phyloP scores from a whole-genome alignment of 495 filamentous ascomycete species.

The Talaromyces stipitatus region DNA sequence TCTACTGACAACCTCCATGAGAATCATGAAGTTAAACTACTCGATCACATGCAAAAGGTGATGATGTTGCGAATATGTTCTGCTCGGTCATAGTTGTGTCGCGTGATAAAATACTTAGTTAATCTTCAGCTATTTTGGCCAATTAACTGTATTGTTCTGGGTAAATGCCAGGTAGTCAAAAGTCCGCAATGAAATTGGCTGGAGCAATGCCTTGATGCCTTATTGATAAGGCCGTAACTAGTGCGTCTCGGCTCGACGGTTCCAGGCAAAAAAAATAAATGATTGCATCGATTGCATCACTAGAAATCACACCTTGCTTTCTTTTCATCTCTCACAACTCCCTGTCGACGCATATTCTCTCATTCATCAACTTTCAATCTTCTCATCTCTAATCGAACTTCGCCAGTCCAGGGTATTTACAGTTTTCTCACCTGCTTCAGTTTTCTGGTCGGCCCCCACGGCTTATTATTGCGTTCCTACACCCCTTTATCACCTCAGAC shows the following conservation, averaged over 20 bases:
- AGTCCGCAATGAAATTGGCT: neutral
- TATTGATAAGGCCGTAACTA: neutral
- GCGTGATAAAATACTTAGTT: neutral
- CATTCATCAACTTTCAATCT: neutral
- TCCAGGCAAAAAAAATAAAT: neutral
- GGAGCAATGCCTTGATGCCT: neutral
- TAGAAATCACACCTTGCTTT: neutral
- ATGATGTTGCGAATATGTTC: neutral
- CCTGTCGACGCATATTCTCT: neutral
- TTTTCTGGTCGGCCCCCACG: conserved; percentile 4
- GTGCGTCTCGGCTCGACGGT: neutral
- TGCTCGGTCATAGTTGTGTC: neutral
- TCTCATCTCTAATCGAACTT: neutral
- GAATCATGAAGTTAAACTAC: neutral
- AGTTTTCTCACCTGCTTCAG: neutral
- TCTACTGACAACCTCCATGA: neutral
- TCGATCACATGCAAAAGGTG: neutral
- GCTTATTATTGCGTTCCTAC: neutral
- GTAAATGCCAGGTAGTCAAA: neutral
- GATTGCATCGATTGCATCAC: conserved; percentile 8
- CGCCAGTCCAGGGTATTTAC: neutral
- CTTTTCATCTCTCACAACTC: neutral
- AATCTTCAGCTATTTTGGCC: neutral
- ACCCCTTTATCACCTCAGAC: neutral
- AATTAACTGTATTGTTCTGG: neutral